These are phyloP conservation scores for Rehmannia glutinosa DNA, from an alignment of 257 asterid species.

Conservation along the genomic window DNA sequence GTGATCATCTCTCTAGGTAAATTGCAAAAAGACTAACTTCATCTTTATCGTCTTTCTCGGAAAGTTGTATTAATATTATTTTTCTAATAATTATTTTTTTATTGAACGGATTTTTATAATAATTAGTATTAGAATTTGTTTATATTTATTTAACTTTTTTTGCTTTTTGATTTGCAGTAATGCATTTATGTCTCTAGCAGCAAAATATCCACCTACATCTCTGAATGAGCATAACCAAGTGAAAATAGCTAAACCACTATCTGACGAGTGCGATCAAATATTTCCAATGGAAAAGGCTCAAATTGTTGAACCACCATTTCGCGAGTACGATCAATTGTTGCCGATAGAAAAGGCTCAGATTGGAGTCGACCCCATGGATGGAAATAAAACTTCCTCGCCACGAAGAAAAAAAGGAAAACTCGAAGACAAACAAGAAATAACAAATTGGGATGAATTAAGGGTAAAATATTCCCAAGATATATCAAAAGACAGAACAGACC, in stretches of 20 bases:
- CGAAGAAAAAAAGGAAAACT: conserved; percentile 3
- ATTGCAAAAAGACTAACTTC: not conserved
- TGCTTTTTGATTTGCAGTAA: conserved; percentile 25
- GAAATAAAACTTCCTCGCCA: not conserved
- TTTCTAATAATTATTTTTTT: no score
- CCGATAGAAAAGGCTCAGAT: not conserved
- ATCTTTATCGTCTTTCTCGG: not conserved
- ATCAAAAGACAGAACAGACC: not conserved
- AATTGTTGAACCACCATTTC: no score
- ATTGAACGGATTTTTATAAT: no score
- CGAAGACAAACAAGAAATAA: conserved; percentile 5
- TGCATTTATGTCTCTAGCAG: conserved; percentile 48
- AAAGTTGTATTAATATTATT: no score
- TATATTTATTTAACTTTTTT: no score
- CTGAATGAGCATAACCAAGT: not conserved
- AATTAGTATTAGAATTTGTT: no score
- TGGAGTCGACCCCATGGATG: not conserved
- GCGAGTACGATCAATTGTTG: not conserved
- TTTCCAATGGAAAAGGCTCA: not conserved
- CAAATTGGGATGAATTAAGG: conserved; percentile 47
- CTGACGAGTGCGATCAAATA: not conserved
- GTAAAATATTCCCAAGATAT: conserved; percentile 7
- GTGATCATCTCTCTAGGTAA: conserved; percentile 51
- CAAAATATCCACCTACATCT: conserved; percentile 35
- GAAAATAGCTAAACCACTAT: not conserved